phyloP scores from a whole-genome alignment of 2,329 filamentous ascomycete genomes.

The Epicoccum nigrum region DNA sequence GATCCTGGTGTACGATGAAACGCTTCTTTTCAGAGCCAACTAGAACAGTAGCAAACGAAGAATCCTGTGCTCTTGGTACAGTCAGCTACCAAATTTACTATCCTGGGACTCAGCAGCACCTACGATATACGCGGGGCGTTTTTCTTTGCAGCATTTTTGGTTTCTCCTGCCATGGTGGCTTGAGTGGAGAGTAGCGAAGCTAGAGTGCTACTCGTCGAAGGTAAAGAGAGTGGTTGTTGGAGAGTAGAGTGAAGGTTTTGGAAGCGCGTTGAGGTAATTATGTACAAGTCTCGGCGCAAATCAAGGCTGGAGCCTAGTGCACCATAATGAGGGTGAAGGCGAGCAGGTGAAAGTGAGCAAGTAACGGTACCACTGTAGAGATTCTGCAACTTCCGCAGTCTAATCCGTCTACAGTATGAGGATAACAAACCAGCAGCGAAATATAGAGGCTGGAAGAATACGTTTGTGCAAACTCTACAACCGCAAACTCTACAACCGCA shows the following conservation, averaged over 20 bases:
- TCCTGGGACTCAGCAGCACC: background rate
- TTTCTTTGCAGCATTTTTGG: background rate
- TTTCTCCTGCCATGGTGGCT: background rate
- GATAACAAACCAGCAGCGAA: no score
- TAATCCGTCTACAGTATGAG: no score
- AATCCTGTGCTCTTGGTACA: background rate
- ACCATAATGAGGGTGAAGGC: background rate
- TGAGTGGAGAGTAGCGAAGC: background rate
- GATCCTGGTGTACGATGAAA: slow-evolving; percentile 1
- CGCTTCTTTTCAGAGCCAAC: background rate
- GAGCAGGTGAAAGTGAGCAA: no score
- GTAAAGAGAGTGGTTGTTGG: no score
- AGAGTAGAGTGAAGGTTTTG: no score
- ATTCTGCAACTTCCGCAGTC: no score
- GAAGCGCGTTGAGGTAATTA: no score
- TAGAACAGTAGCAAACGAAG: background rate
- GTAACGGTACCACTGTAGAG: no score
- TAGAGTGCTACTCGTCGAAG: background rate
- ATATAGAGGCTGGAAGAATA: no score
- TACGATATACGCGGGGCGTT: background rate
- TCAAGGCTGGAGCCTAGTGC: background rate
- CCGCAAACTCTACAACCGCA: no score
- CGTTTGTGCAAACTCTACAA: no score
- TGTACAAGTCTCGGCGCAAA: background rate
- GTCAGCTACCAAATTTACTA: background rate